phyloP scores from a whole-genome alignment of 2,329 filamentous ascomycete species.

The Epichloe festucae region DNA sequence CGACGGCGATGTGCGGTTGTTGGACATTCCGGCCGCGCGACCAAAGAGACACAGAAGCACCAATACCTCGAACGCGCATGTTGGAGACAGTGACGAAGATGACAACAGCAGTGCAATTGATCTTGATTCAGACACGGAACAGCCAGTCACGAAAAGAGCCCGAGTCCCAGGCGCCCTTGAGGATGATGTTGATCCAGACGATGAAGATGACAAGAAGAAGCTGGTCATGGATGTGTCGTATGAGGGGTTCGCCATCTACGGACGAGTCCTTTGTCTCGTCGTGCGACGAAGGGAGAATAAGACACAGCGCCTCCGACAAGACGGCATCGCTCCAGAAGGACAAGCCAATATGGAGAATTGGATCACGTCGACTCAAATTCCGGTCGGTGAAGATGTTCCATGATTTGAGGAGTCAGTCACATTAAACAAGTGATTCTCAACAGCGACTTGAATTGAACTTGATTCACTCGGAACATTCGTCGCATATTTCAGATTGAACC shows the following conservation, averaged over 20 bases:
- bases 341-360: constrained; percentile 74
- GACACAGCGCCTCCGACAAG: constrained; percentile 19
- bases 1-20: constrained; percentile 14
- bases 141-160: constrained; percentile 32
- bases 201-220: constrained; percentile 75
- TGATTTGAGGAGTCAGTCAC: constrained; percentile 8
- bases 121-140: constrained; percentile 25
- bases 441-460: no score
- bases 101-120: constrained; percentile 22
- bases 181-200: constrained; percentile 17
- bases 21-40: constrained; percentile 22
- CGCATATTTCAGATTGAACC: not conserved
- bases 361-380: constrained; percentile 67
- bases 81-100: constrained; percentile 18
- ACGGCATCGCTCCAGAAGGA: constrained; percentile 28
- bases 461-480: not conserved
- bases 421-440: no score
- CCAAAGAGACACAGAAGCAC: constrained; percentile 18
- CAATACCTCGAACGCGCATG: constrained; percentile 16
- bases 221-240: constrained; percentile 75
- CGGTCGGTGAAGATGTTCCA: constrained; percentile 23
- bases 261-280: constrained; percentile 80
- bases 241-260: constrained; percentile 92
- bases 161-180: constrained; percentile 18
- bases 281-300: constrained; percentile 60